Base-by-base conservation (phyloP, 495 filamentous ascomycete species). In the Pyrenopolyporus hunteri region DNA sequence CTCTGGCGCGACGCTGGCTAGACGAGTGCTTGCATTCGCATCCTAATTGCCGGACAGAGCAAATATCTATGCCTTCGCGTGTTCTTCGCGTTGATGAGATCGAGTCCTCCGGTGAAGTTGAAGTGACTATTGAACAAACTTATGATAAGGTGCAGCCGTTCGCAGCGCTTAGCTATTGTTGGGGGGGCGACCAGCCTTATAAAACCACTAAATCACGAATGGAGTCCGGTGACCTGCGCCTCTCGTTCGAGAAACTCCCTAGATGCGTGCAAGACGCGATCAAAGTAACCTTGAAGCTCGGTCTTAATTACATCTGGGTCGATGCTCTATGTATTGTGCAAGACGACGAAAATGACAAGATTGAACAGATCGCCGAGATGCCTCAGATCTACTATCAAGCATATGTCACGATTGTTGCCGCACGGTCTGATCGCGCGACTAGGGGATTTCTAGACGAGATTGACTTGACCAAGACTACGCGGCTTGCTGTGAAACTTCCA, bases 171-270 rank as follows among this genome's bases (percentile, higher is more conserved):
- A 51, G 47, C 13, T 51, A 51, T 19, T 37, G 32, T n/a, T 51
- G 47, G 47, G 47, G 47, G 0, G 47, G 32, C 19, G 32, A 39
- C 11, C 47, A 51, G 47, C 9, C 32, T 26, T 39, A 14, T 23
- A 51, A 51, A 20, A 51, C 47, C 8, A 51, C 47, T 11, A 51
- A 28, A 51, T 39, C 47, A 16, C 19, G n/a, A 22, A 51, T 39
- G 13, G 17, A 19, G 31, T 49, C 46, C 2, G 33, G 13, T 13
- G 9, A 28, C 33, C 28, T 39, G 8, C 32, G 47, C 11, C 17
- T 39, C 22, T 22, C 47, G 8, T 51, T 28, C 13, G 31, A 36
- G 3, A 23, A 51, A 19, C 47, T 51, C 17, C 11, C 47, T 39
- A n/a, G 16, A 11, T 39, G 20, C 6, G n/a, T 39, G 10, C 47